A percentile compares a stretch with the other conserved stretches of the same genome.
These are phyloP conservation scores for Dactylellina cionopaga DNA, from an alignment of 2,329 filamentous ascomycete genomes.

Conservation along the genomic window DNA sequence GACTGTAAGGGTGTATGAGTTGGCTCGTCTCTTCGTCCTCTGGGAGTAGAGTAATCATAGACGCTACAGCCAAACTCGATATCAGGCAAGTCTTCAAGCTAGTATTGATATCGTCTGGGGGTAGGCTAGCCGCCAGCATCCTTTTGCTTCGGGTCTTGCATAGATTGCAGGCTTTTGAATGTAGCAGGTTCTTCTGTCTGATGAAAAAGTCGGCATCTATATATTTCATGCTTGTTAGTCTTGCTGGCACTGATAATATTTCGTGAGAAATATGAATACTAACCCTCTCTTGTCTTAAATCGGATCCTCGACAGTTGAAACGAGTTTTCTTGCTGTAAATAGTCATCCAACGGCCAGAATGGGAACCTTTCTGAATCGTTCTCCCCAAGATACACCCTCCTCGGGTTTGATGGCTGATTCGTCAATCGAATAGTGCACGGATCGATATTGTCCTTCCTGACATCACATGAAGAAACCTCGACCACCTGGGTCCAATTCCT, in stretches of 20 bases:
- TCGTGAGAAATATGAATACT: neutral
- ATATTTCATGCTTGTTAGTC: neutral
- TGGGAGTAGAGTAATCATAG: slow-evolving; percentile 36
- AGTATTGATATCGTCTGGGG: slow-evolving; percentile 42
- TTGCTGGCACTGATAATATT: neutral
- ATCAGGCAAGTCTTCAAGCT: slow-evolving; percentile 46
- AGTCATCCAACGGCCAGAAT: slow-evolving; percentile 48
- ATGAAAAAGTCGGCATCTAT: slow-evolving; percentile 46
- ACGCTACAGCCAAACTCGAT: slow-evolving; percentile 42
- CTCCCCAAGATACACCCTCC: slow-evolving; percentile 39
- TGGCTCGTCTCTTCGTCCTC: slow-evolving; percentile 50
- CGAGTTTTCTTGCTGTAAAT: slow-evolving; percentile 39
- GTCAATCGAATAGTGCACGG: slow-evolving; percentile 35
- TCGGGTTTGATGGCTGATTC: slow-evolving; percentile 39
- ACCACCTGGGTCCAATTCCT: slow-evolving; percentile 40
- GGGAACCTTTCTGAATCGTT: slow-evolving; percentile 44
- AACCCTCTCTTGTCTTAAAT: slow-evolving; percentile 47
- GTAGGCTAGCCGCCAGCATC: slow-evolving; percentile 31
- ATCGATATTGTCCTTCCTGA: slow-evolving; percentile 45
- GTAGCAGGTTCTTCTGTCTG: slow-evolving; percentile 33
- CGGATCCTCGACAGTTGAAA: slow-evolving; percentile 43
- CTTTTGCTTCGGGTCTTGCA: slow-evolving; percentile 43
- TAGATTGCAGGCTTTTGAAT: slow-evolving; percentile 26
- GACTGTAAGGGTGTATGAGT: slow-evolving; percentile 50
- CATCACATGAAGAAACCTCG: slow-evolving; percentile 24